These are phyloP conservation scores for Trypanosomatidae sp. DNA, from an alignment of 208 protist species.

Conservation along the genomic window DNA sequence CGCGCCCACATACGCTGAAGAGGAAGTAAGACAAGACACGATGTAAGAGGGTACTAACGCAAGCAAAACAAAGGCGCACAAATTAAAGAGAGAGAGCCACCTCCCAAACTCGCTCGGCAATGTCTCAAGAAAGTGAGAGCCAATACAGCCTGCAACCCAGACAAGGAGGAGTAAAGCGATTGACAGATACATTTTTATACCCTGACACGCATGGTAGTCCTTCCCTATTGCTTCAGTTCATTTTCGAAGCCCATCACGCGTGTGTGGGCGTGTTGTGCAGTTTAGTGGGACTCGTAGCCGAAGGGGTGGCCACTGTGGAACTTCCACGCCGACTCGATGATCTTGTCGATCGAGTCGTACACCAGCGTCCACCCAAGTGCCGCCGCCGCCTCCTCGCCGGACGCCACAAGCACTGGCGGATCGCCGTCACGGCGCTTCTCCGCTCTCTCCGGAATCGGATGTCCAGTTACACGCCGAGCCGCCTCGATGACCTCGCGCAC, in stretches of 20 bases:
- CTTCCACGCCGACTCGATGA: constrained; percentile 77
- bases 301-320: constrained; percentile 67
- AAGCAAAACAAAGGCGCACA: not conserved
- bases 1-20: not conserved
- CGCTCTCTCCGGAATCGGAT: constrained; percentile 86
- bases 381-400: constrained; percentile 49
- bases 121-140: not conserved
- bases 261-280: not conserved
- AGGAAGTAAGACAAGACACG: not conserved
- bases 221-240: not conserved
- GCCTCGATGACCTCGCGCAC: constrained; percentile 96
- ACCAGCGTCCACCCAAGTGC: constrained; percentile 75
- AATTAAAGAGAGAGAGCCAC: not conserved
- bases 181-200: not conserved
- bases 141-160: not conserved
- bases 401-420: constrained; percentile 74
- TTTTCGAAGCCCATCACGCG: not conserved
- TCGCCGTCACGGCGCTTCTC: constrained; percentile 68
- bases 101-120: not conserved
- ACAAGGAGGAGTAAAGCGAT: not conserved
- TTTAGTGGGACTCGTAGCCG: constrained; percentile 34
- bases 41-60: not conserved
- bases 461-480: constrained; percentile 89
- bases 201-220: not conserved
- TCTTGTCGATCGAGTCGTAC: constrained; percentile 80